phyloP scores from a whole-genome alignment of 257 asterid genomes.

The Mentha longifolia region DNA sequence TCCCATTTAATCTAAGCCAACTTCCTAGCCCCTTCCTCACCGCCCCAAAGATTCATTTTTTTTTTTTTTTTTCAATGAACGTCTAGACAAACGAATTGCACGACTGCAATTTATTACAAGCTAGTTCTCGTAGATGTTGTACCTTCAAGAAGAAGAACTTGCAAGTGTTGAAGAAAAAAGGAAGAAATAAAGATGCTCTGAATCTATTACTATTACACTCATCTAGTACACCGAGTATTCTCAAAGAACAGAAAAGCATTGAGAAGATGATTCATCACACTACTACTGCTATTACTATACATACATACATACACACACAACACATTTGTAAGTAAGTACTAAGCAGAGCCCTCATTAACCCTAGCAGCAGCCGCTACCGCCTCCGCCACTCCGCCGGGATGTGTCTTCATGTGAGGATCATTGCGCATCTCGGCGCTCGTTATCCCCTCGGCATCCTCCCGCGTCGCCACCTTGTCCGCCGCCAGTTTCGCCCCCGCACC shows the following conservation, averaged over 20 bases:
- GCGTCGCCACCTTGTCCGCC: conserved; percentile 60
- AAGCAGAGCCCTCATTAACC: conserved; percentile 34
- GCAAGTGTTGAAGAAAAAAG: too few species aligned
- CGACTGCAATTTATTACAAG: too few species aligned
- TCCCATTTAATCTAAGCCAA: too few species aligned
- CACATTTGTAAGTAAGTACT: neutral
- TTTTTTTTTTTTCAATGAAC: too few species aligned
- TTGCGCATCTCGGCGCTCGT: conserved; percentile 58
- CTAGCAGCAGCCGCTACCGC: conserved; percentile 60
- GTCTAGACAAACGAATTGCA: too few species aligned
- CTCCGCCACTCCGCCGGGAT: conserved; percentile 72
- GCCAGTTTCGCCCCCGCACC: conserved; percentile 51
- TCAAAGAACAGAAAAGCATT: neutral
- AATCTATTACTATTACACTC: too few species aligned
- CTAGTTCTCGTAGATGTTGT: too few species aligned
- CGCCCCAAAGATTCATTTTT: too few species aligned
- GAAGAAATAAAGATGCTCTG: neutral
- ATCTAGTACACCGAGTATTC: too few species aligned
- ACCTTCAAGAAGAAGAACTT: too few species aligned
- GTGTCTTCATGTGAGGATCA: conserved; percentile 38
- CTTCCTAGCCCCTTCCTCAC: too few species aligned
- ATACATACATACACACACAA: neutral
- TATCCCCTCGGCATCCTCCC: conserved; percentile 72
- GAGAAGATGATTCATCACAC: neutral
- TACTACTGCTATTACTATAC: too few species aligned